Evolutionary conservation across 306 rosid species (phyloP).

Genomic region (Corylus americana): DNA sequence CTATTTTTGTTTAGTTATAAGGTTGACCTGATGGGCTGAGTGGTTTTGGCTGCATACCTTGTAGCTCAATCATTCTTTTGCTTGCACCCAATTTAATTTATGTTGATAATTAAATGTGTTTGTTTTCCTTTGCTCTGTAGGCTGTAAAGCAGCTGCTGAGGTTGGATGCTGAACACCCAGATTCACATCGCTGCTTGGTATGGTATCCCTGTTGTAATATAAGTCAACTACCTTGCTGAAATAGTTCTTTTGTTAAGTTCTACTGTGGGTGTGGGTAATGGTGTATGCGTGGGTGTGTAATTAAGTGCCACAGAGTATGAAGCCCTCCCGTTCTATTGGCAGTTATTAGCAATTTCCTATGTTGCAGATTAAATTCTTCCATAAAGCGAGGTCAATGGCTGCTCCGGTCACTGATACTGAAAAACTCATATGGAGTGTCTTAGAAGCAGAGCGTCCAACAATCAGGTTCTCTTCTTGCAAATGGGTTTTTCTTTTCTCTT

Average conservation of each 20-base stretch:
- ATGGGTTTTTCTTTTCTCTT: not conserved
- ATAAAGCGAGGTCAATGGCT: constrained; percentile 66
- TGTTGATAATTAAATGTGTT: not conserved
- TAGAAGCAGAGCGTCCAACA: constrained; percentile 83
- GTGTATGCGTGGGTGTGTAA: not conserved
- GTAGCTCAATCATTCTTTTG: constrained; percentile 8
- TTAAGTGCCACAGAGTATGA: not conserved
- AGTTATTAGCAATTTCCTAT: constrained; percentile 29
- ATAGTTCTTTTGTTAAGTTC: too few relatives aligned
- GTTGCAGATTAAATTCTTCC: constrained; percentile 85
- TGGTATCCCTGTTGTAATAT: constrained; percentile 18
- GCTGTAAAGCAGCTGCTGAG: constrained; percentile 91
- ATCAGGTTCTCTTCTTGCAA: constrained; percentile 59
- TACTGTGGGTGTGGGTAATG: not conserved
- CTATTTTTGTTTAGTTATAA: not conserved
- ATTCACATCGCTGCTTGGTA: constrained; percentile 92
- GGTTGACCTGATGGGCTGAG: not conserved
- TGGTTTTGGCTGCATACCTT: constrained; percentile 19
- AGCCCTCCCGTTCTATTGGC: constrained; percentile 7
- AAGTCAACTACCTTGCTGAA: not conserved
- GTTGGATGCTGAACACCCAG: constrained; percentile 91
- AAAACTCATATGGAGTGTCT: constrained; percentile 83
- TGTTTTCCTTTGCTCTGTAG: constrained; percentile 40
- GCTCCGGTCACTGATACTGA: constrained; percentile 69
- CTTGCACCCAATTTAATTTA: not conserved